Evolutionary conservation across 75 land plant species (phyloP), one percentile per base, ranked within the genome.

Genomic region (Pinus albicaulis): DNA sequence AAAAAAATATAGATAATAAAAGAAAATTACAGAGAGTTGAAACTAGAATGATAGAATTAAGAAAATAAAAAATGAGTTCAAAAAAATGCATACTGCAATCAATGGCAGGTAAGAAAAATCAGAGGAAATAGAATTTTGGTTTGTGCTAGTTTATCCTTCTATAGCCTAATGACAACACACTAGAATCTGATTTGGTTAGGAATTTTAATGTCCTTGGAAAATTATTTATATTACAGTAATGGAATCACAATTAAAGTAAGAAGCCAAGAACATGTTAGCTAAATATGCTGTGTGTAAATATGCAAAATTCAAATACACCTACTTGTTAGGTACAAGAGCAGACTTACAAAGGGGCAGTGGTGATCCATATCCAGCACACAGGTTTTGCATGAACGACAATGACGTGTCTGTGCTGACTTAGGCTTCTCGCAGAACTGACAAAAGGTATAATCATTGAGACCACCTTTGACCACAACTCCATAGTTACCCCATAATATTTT

Each of bases 321-420:
- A n/a, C 22, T 68, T 3, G 52, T 68, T 7, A 68, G 71, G 41
- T 68, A 68, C 10, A 68, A 68, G 38, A 34, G 24, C n/a, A 63
- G 57, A 89, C 99, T 91, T 93, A 98, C 99, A 88, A 98, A 95
- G 20, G 99, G 99, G 82, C 99, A 95, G 82, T 98, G 99, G 80
- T 98, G 98, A 74, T 98, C 99, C 99, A 98, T 98, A 66, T 95
- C 96, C 81, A 95, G 41, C 15, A 98, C 80, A 79, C 98, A 98
- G 55, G 82, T 86, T 76, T 80, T 73, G 72, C 99, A 98, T 26
- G 96, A 82, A 56, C 94, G 85, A 76, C 99, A 98, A 69, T 98
- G 99, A 82, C 95, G 99, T 28, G 92, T 84, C 55, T 86, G 84
- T 16, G 96, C 91, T 59, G 95, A 91, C 73, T 98, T 98, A 31